Conservation (phyloP, 768 basidiomycete genomes). For the Strobilomyces dryophilus region DNA sequence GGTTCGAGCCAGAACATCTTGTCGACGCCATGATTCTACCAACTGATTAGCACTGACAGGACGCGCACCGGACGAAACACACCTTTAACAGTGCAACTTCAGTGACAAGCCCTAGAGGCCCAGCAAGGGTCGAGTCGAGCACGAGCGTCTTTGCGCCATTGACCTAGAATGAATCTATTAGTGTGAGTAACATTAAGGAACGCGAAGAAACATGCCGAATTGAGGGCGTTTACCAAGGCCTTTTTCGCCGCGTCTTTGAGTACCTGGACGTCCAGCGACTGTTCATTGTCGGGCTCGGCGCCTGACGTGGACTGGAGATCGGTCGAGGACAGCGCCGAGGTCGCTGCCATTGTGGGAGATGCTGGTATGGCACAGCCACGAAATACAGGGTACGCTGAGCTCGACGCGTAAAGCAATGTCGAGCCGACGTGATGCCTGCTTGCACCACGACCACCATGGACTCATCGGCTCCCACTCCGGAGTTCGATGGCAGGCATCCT, state of each 20-base stretch:
- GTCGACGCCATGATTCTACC: constrained; percentile 95
- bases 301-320: constrained; percentile 35
- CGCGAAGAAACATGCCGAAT: constrained; percentile 50
- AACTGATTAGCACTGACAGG: constrained; percentile 6
- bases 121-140: constrained; percentile 82
- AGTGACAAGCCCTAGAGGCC: constrained; percentile 91
- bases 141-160: constrained; percentile 96
- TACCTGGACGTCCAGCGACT: constrained; percentile 52
- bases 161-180: constrained; percentile 46
- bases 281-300: constrained; percentile 34
- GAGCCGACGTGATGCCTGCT: background rate
- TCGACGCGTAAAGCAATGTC: constrained; percentile 6
- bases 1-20: constrained; percentile 99
- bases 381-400: constrained; percentile 12
- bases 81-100: constrained; percentile 94
- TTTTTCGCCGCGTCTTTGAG: constrained; percentile 78
- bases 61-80: background rate
- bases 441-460: constrained; percentile 26
- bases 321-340: constrained; percentile 27
- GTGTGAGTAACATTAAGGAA: background rate
- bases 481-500: constrained; percentile 53
- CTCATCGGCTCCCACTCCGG: constrained; percentile 9
- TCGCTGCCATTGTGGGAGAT: constrained; percentile 25
- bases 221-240: constrained; percentile 79
- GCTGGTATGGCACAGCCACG: constrained; percentile 28